Conservation (phyloP, 768 basidiomycete genomes). For the Pilatotrama ljubarskyi region DNA sequence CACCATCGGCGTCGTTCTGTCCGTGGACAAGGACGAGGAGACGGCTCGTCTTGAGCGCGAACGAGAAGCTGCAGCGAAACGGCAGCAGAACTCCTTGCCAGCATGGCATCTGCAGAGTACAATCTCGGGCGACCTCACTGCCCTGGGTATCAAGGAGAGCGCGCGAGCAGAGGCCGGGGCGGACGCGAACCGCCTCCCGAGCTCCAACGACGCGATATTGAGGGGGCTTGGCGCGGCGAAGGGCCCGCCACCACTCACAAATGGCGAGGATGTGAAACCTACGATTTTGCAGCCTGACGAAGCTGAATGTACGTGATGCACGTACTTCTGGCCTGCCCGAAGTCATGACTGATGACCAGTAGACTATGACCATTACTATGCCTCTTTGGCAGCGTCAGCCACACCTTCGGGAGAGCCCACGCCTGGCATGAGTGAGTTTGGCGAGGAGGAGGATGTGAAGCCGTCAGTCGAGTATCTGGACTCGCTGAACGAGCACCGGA, state of each 20-base stretch:
- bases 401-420: constrained; percentile 61
- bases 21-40: constrained; percentile 85
- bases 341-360: not conserved
- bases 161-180: constrained; percentile 47
- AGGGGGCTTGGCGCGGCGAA: constrained; percentile 62
- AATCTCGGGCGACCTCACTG: constrained; percentile 88
- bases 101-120: constrained; percentile 97
- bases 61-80: constrained; percentile 78
- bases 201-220: constrained; percentile 71
- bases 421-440: constrained; percentile 57
- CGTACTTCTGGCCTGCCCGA: not conserved
- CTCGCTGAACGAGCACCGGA: constrained; percentile 69
- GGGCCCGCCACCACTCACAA: constrained; percentile 31
- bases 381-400: constrained; percentile 67
- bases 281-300: constrained; percentile 48
- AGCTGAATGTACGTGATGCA: constrained; percentile 57
- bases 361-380: constrained; percentile 87
- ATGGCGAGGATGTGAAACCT: constrained; percentile 44
- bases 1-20: constrained; percentile 84
- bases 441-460: constrained; percentile 66
- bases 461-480: constrained; percentile 67
- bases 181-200: constrained; percentile 32
- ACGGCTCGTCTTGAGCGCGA: constrained; percentile 72
- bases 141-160: constrained; percentile 75
- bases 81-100: constrained; percentile 89